A percentile compares a stretch with the other conserved stretches of the same genome.
These are phyloP conservation scores for Acacia melanoxylon DNA, from an alignment of 306 rosid species.

Conservation along the genomic window DNA sequence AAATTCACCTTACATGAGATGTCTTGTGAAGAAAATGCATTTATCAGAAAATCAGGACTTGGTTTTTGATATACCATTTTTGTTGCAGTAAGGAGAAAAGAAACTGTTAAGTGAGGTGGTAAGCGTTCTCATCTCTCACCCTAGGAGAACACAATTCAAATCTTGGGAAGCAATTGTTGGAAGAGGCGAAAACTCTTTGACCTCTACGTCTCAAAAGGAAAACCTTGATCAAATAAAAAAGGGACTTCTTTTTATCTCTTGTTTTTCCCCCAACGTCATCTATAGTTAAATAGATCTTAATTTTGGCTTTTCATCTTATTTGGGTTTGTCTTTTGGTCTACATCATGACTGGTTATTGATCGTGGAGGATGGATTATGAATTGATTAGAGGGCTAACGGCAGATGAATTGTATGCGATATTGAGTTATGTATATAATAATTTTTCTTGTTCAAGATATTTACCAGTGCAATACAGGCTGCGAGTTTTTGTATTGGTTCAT, in stretches of 20 bases:
- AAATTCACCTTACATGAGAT: background rate
- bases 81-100: background rate
- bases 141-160: too few relatives aligned
- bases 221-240: background rate
- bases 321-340: background rate
- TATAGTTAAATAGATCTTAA: background rate
- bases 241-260: background rate
- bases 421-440: background rate
- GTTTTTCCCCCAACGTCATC: background rate
- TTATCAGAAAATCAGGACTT: background rate
- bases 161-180: too few relatives aligned
- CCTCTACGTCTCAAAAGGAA: too few relatives aligned
- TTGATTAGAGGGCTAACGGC: background rate
- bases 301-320: background rate
- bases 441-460: background rate
- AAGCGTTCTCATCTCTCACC: too few relatives aligned
- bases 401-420: background rate
- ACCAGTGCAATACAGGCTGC: background rate
- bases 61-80: background rate
- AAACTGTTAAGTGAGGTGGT: too few relatives aligned
- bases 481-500: background rate
- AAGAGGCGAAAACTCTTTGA: too few relatives aligned
- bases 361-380: background rate
- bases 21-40: slow-evolving; percentile 14
- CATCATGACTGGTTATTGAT: background rate